Base-by-base conservation (phyloP, 2,329 filamentous ascomycete species). In the Neofusicoccum cordaticola region DNA sequence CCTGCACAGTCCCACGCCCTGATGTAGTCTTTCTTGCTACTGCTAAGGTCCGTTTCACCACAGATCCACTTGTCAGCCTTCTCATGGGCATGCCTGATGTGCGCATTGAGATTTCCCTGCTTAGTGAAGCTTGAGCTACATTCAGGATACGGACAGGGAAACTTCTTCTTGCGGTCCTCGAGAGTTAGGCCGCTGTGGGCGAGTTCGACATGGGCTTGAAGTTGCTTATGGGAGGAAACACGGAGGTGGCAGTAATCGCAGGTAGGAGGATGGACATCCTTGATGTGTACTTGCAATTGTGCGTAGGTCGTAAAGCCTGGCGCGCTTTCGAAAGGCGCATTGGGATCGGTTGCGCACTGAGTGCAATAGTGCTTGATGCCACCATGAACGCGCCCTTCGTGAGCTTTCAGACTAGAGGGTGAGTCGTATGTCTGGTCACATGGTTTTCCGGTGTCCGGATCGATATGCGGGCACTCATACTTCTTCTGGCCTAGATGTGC, bases 51-150 rank as follows among this genome's bases (percentile, higher is more conserved):
- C 11, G 87, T 84, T 53, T 88, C 79, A 15, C 91, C 91, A 72
- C 94, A 97, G n/a, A 91, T 82, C 72, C 91, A 97, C 9, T 88
- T 87, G 66, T 81, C 84, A 68, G 88, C 81, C 17, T 91, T 89
- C 68, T 92, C 85, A 73, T 97, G 94, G 0, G 89, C 88, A 11
- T 86, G 88, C 65, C 89, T 88, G 63, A 94, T 82, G 73, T 98
- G 94, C 0, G 88, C 86, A 15, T 89, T 90, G 60, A 96, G 83
- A 71, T 97, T 97, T n/a, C 90, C 89, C 67, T 86, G 87, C 73
- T 90, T 91, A 17, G 91, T 93, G 77, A 97, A 97, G 62, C 83
- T 86, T 72, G 91, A 91, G 63, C 80, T 82, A 75, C 93, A 97
- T 22, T 85, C 88, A 0, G 83, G 78, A 71, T 88, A 83, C 0